These are phyloP conservation scores for Globisporangium perplexum DNA, from an alignment of 352 stramenopile genomes.

Conservation along the genomic window DNA sequence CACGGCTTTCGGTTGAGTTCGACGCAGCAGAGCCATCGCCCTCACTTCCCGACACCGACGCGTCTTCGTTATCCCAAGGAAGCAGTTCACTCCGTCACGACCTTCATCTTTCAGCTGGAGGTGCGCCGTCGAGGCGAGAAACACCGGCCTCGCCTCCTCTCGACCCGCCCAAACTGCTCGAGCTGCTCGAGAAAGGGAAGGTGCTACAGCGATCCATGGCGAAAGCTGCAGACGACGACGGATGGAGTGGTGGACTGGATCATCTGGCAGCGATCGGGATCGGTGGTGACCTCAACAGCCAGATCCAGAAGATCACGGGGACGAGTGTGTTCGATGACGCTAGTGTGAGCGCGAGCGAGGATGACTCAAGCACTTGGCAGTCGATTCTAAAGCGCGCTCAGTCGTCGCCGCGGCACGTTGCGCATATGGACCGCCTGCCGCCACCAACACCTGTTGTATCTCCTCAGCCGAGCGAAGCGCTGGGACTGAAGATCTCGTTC, in stretches of 20 bases:
- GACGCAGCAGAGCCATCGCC: background rate
- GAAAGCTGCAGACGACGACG: slow-evolving; percentile 16
- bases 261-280: background rate
- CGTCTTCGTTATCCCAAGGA: background rate
- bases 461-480: background rate
- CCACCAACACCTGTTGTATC: background rate
- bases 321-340: background rate
- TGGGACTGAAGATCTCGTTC: slow-evolving; percentile 34
- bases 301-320: background rate
- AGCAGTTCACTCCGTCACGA: background rate
- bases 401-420: background rate
- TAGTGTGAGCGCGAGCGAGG: background rate
- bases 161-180: slow-evolving; percentile 6
- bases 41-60: slow-evolving; percentile 11
- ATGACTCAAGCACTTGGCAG: slow-evolving; percentile 10
- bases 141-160: background rate
- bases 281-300: background rate
- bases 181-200: slow-evolving; percentile 40
- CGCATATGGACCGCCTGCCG: background rate
- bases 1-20: background rate
- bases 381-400: slow-evolving; percentile 7
- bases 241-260: background rate
- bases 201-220: slow-evolving; percentile 42
- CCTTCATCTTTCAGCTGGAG: background rate
- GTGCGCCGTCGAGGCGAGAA: background rate